Evolutionary conservation across 208 protist genomes (phyloP).

Genomic region (Wallacemonas sp.): DNA sequence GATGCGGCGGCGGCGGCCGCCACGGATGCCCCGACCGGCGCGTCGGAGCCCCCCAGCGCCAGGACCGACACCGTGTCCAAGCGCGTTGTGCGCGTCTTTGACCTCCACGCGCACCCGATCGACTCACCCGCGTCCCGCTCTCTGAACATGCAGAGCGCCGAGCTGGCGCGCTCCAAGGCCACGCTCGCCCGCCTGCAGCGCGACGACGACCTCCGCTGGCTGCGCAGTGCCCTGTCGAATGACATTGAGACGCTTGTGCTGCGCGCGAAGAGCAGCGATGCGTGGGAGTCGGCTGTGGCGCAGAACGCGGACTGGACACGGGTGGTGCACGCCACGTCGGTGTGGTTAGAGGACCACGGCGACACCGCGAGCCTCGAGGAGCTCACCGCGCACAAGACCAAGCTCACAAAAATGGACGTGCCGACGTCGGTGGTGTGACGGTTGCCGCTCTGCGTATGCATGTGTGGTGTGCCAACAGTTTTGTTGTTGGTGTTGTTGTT

Average conservation of each 20-base stretch:
- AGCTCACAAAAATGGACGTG: not conserved
- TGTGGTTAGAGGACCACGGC: slow-evolving; percentile 64
- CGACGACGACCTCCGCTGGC: slow-evolving; percentile 48
- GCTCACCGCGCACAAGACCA: slow-evolving; percentile 26
- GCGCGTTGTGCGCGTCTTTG: slow-evolving; percentile 6
- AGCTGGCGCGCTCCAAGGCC: slow-evolving; percentile 31
- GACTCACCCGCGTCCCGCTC: not conserved
- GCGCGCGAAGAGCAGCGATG: slow-evolving; percentile 43
- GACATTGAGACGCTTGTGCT: slow-evolving; percentile 62
- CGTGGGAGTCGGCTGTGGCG: slow-evolving; percentile 28
- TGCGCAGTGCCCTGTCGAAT: slow-evolving; percentile 60
- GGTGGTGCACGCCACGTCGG: slow-evolving; percentile 31
- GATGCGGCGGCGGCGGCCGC: no score
- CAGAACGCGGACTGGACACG: slow-evolving; percentile 31
- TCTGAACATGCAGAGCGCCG: slow-evolving; percentile 38
- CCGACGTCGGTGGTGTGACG: not conserved
- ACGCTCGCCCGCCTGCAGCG: slow-evolving; percentile 46
- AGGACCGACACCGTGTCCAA: not conserved
- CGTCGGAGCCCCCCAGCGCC: no score
- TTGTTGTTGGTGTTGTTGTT: not conserved
- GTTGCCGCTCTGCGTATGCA: not conserved
- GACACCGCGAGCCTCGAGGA: slow-evolving; percentile 38
- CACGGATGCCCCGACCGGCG: no score
- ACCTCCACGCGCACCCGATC: not conserved
- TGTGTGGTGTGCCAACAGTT: not conserved